A percentile compares a stretch with the other conserved stretches of the same genome.
Evolutionary conservation across 1,139 yeast species (phyloP).

Genomic region (Hansenula lynferdii): DNA sequence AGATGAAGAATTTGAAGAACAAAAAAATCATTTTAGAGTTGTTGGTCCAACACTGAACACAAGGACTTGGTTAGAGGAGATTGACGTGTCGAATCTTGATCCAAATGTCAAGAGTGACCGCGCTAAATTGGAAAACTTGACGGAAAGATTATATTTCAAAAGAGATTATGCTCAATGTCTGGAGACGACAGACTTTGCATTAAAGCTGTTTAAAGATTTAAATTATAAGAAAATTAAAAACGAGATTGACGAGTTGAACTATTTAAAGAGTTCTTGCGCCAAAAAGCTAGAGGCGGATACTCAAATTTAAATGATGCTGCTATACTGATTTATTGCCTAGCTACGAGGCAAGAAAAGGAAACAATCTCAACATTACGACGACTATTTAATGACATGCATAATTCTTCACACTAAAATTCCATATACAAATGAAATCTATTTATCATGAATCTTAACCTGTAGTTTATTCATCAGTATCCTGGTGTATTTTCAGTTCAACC

Average conservation of each 20-base stretch:
- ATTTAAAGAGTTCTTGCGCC: conserved; percentile 36
- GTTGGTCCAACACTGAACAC: conserved; percentile 50
- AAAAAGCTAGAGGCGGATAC: conserved; percentile 4
- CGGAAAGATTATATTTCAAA: conserved; percentile 43
- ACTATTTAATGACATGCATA: neutral
- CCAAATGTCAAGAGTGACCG: conserved; percentile 25
- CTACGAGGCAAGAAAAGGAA: no score
- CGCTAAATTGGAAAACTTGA: conserved; percentile 22
- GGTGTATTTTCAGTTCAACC: conserved; percentile 49
- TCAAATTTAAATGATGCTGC: no score
- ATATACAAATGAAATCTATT: neutral
- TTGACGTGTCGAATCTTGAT: conserved; percentile 16
- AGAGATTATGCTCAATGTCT: conserved; percentile 42
- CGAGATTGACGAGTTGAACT: conserved; percentile 41
- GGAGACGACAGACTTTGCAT: conserved; percentile 29
- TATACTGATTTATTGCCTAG: no score
- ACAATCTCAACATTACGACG: neutral
- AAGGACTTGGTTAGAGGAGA: conserved; percentile 37
- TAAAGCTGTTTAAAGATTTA: conserved; percentile 28
- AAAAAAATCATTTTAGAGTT: conserved; percentile 35
- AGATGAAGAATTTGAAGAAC: conserved; percentile 45
- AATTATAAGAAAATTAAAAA: conserved; percentile 31
- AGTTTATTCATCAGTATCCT: conserved; percentile 18
- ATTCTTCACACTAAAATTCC: no score
- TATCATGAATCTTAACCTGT: neutral